These are phyloP conservation scores for Sedum album DNA, from an alignment of 164 flowering plant species.

Conservation along the genomic window DNA sequence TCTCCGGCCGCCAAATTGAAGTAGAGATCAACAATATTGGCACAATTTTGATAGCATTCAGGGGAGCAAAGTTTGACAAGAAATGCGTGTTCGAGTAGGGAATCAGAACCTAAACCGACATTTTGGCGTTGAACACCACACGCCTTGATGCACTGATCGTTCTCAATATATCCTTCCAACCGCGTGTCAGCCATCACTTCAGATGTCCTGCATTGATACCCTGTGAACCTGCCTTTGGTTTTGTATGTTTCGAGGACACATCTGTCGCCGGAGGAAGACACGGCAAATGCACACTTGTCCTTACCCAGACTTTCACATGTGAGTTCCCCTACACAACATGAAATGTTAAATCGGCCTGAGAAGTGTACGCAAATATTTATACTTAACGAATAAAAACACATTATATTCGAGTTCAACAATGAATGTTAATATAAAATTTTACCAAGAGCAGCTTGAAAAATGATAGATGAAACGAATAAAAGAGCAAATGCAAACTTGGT, in stretches of 20 bases:
- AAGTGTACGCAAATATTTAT: no score
- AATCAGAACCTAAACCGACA: conserved; percentile 37
- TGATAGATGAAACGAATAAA: not conserved
- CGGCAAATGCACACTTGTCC: conserved; percentile 9
- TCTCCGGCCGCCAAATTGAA: conserved; percentile 38
- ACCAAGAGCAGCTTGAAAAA: conserved; percentile 1
- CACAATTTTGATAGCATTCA: conserved; percentile 29
- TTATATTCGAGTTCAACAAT: no score
- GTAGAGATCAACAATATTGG: conserved; percentile 27
- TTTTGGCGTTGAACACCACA: conserved; percentile 30
- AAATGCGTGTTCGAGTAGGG: conserved; percentile 31
- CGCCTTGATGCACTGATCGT: conserved; percentile 26
- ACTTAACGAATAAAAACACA: no score
- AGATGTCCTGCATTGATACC: conserved; percentile 25
- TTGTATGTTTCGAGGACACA: conserved; percentile 10
- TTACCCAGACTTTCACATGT: not conserved
- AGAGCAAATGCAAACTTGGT: not conserved
- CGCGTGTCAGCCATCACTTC: conserved; percentile 24
- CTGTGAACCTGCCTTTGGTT: conserved; percentile 9
- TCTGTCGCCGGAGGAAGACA: conserved; percentile 1
- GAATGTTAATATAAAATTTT: not conserved
- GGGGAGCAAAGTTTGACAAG: conserved; percentile 31
- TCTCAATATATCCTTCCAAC: conserved; percentile 27
- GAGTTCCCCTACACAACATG: not conserved
- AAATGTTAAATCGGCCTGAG: not conserved